These are phyloP conservation scores for Pyracantha coccinea DNA, from an alignment of 331 rosid species.

Conservation along the genomic window DNA sequence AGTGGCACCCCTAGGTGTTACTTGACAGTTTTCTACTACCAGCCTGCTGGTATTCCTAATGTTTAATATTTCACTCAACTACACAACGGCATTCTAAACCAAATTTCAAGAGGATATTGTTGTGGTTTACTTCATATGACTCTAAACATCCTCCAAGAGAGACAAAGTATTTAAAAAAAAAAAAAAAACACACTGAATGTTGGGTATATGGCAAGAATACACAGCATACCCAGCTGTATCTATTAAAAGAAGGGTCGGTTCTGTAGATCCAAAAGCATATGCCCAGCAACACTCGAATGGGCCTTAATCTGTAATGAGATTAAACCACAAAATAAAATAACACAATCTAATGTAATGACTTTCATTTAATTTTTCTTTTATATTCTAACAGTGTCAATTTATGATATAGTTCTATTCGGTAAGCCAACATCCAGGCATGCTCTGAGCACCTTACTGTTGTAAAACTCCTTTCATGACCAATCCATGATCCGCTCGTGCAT, in stretches of 20 bases:
- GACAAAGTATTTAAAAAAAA: background rate
- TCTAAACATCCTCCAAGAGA: slow-evolving; percentile 10
- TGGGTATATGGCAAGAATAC: slow-evolving; percentile 2
- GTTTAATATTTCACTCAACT: background rate
- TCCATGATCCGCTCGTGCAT: slow-evolving; percentile 94
- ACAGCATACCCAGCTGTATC: slow-evolving; percentile 88
- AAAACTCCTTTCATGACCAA: slow-evolving; percentile 97
- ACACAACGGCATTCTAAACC: background rate
- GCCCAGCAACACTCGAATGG: slow-evolving; percentile 87
- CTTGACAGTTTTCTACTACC: background rate
- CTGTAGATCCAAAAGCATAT: slow-evolving; percentile 77
- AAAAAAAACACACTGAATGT: background rate
- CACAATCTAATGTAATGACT: background rate
- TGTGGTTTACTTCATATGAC: background rate
- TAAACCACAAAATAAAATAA: background rate
- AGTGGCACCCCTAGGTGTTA: background rate
- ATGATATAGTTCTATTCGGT: background rate
- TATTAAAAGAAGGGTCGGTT: slow-evolving; percentile 83
- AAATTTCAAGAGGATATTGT: background rate
- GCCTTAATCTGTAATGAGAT: slow-evolving; percentile 60
- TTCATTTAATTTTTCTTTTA: background rate
- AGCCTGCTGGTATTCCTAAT: background rate
- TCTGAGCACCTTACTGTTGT: slow-evolving; percentile 76
- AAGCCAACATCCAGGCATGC: slow-evolving; percentile 1
- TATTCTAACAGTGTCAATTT: background rate